Base-by-base conservation (phyloP, 306 rosid genomes). In the Dryas drummondii region DNA sequence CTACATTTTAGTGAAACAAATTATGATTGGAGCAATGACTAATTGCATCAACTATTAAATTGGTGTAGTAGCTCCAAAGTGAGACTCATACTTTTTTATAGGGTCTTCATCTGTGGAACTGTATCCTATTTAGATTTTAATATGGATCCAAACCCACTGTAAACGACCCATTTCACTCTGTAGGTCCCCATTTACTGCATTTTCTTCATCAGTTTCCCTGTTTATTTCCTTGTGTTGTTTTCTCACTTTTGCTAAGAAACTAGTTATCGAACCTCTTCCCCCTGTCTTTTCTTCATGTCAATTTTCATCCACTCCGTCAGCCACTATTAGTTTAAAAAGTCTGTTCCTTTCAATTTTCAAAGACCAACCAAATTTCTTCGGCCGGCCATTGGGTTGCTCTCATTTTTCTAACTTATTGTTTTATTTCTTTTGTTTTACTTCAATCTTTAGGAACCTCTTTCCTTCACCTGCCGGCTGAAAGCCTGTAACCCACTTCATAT, bases 391-490 rank as follows among this genome's bases (percentile, higher is more conserved):
- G 32, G 68, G 19, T 41, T 40, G 49, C 49, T 16, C 68, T 12
- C 22, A 15, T 41, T 64, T 42, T 64, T 16, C 27, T 0, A 7
- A 40, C 49, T 15, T 5, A 64, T 6, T 40, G 32, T 42, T 12
- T n/a, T 41, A 16, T 64, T 64, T 40, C 68, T 64, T 17, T 64
- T 64, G 68, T 64, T 64, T 64, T 64, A 64, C 51, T 5, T 64
- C 22, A 45, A 64, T 10, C 22, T 46, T 40, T 13, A 46, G 49
- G 49, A 17, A 9, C 10, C 49, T 58, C 40, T 9, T 42, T 15
- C 1, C 13, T 42, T 64, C 27, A 15, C 9, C 9, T 42, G 48
- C 50, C 49, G 68, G 44, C 51, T 9, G 7, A 61, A 27, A 22
- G 22, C 22, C 22, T 22, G 22, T 22, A 22, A 22, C 15, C 50